A percentile compares a stretch with the other conserved stretches of the same genome.
These are phyloP conservation scores for Komagataella mondaviorum DNA, from an alignment of 805 yeast species.

Conservation along the genomic window DNA sequence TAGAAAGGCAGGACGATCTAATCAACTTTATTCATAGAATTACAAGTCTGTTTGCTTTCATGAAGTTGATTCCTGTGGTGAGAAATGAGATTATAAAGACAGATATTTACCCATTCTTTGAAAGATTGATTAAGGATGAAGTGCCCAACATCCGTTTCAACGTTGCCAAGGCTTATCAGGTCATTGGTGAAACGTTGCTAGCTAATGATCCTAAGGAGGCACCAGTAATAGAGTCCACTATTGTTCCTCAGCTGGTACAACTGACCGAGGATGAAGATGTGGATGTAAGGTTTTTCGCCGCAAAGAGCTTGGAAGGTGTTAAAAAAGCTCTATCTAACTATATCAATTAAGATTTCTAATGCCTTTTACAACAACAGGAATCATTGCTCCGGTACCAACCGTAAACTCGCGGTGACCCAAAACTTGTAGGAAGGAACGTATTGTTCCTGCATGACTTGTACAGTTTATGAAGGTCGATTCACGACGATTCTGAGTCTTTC, in stretches of 20 bases:
- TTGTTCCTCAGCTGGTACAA: slow-evolving; percentile 52
- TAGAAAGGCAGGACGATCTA: slow-evolving; percentile 28
- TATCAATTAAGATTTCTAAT: slow-evolving; percentile 7
- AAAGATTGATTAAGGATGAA: slow-evolving; percentile 56
- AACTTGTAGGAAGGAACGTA: slow-evolving; percentile 34
- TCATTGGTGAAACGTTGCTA: slow-evolving; percentile 40
- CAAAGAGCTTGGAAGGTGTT: slow-evolving; percentile 37
- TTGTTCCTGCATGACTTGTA: slow-evolving; percentile 53
- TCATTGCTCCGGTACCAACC: slow-evolving; percentile 54
- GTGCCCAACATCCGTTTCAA: slow-evolving; percentile 95
- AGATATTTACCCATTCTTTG: slow-evolving; percentile 69
- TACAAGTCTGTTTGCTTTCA: slow-evolving; percentile 79
- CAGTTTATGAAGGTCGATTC: slow-evolving; percentile 24
- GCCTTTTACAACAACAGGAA: slow-evolving; percentile 42
- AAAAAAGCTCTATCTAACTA: slow-evolving; percentile 4
- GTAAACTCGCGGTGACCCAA: slow-evolving; percentile 42
- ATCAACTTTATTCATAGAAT: slow-evolving; percentile 81
- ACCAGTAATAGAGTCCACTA: slow-evolving; percentile 30
- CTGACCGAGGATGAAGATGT: slow-evolving; percentile 65
- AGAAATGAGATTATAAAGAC: slow-evolving; percentile 39
- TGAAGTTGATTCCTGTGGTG: slow-evolving; percentile 69
- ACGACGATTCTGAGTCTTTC: slow-evolving; percentile 4
- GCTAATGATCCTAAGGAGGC: slow-evolving; percentile 11
- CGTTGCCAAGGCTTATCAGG: slow-evolving; percentile 73
- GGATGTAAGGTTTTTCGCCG: slow-evolving; percentile 83